These are phyloP conservation scores for Aspergillus udagawae DNA, from an alignment of 2,329 filamentous ascomycete species.

Conservation along the genomic window DNA sequence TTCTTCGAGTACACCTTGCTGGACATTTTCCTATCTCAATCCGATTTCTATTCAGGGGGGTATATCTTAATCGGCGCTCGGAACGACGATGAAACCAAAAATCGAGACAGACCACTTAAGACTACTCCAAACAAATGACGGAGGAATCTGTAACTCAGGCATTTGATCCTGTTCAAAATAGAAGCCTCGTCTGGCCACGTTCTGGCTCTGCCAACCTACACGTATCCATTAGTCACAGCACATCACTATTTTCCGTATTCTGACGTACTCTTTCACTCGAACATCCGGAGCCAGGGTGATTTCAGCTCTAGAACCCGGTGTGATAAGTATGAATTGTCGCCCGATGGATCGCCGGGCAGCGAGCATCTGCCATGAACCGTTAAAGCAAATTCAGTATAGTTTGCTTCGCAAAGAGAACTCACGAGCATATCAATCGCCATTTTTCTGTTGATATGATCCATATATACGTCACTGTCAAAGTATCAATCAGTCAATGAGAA, in stretches of 20 bases:
- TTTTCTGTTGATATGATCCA: slow-evolving; percentile 94
- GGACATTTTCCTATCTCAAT: neutral
- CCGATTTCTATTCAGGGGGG: neutral
- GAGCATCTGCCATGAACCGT: slow-evolving; percentile 57
- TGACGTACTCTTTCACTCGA: slow-evolving; percentile 40
- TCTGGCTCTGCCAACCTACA: slow-evolving; percentile 42
- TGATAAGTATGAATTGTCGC: slow-evolving; percentile 93
- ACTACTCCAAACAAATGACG: neutral
- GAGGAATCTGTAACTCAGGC: neutral
- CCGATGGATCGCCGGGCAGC: slow-evolving; percentile 83
- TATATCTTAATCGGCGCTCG: neutral
- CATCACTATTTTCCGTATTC: neutral
- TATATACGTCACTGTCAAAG: slow-evolving; percentile 74
- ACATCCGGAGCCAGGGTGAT: slow-evolving; percentile 45
- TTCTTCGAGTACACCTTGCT: neutral
- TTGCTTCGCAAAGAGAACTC: slow-evolving; percentile 36
- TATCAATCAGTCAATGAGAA: slow-evolving; percentile 13
- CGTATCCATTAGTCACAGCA: slow-evolving; percentile 2
- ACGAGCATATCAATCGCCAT: slow-evolving; percentile 93
- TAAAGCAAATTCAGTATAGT: neutral
- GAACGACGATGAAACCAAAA: neutral
- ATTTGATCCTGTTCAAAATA: slow-evolving; percentile 21
- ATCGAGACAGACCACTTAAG: neutral
- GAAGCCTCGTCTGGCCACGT: slow-evolving; percentile 40
- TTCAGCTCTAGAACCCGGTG: slow-evolving; percentile 73